Evolutionary conservation across 225 moss, liverwort and hornwort species (phyloP), one percentile per base, ranked within the genome.

Genomic region (Sphagnum contortum): DNA sequence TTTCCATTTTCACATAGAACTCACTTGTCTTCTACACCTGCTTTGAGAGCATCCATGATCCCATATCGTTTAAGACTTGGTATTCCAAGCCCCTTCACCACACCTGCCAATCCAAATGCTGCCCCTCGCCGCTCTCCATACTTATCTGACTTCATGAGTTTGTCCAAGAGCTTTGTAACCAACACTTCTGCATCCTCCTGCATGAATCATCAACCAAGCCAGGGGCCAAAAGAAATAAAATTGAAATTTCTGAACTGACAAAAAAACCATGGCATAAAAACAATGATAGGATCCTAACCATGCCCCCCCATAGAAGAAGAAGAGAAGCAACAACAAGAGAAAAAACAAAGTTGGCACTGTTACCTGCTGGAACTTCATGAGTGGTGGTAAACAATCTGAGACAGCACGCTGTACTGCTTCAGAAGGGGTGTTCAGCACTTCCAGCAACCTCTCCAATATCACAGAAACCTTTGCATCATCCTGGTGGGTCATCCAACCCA

Each of bases 351-450:
- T 1, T 29, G 1, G n/a, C n/a, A 29, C 29, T 29, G 29, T 13
- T 74, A 71, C 94, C 81, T 90, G 89, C 64, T 93, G 98, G 48
- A 87, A 89, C 64, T 87, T 73, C 90, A 99, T 93, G 58, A 99
- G 68, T 71, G 91, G 86, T 63, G 98, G 89, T 70, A 99, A 74
- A 73, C 98, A 99, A 64, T 91, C 84, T 59, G 98, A 93, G 46
- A 99, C 93, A 70, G 89, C 98, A 65, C 98, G 85, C 79, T 99
- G 98, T 56, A 99, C 98, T 51, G 98, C 84, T 77, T 99, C 98
- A 12, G 98, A 99, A 60, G 98, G 98, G 59, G 98, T 99, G 60
- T 99, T 99, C 64, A 99, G 75, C 49, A 93, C 98, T 80, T 99
- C 93, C 49, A 99, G 79, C 66, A 99, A 61, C 74, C 80, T 86